Conservation (phyloP, 495 filamentous ascomycete species). For the Trichoderma asperelloides region DNA sequence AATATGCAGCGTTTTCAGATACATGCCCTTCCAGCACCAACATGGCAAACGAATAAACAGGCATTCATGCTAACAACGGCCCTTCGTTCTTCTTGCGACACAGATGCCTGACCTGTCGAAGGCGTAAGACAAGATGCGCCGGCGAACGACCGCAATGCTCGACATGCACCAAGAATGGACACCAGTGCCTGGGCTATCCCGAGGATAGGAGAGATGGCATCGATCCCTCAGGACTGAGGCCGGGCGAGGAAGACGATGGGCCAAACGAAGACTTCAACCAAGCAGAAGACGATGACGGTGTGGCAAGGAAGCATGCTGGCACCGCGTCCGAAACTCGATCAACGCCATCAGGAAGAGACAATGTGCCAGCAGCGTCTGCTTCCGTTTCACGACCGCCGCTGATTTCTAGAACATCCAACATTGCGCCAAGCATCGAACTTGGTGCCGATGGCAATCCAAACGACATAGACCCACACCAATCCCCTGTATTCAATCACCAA, state of each 20-base stretch:
- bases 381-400: constrained; percentile 7
- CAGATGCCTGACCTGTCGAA: constrained; percentile 72
- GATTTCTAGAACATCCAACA: constrained; percentile 14
- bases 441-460: not conserved
- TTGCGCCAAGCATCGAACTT: not conserved
- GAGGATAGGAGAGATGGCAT: constrained; percentile 41
- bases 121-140: constrained; percentile 75
- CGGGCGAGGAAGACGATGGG: constrained; percentile 1
- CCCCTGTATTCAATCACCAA: constrained; percentile 11
- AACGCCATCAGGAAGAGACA: not conserved
- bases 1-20: not conserved
- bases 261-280: constrained; percentile 14
- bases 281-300: constrained; percentile 10
- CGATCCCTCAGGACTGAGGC: constrained; percentile 13
- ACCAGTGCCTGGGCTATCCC: constrained; percentile 60
- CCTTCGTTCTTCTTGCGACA: not conserved
- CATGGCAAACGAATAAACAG: too few species aligned
- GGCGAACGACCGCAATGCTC: constrained; percentile 68
- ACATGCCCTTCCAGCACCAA: too few species aligned
- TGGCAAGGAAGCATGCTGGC: not conserved
- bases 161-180: constrained; percentile 67
- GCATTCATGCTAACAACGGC: constrained; percentile 11
- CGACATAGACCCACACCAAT: not conserved
- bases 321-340: not conserved
- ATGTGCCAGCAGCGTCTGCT: not conserved